Percentiles rank a stretch among this genome's conserved stretches.
Evolutionary conservation across 495 filamentous ascomycete genomes (phyloP).

Genomic region (Geoglossum glabrum): DNA sequence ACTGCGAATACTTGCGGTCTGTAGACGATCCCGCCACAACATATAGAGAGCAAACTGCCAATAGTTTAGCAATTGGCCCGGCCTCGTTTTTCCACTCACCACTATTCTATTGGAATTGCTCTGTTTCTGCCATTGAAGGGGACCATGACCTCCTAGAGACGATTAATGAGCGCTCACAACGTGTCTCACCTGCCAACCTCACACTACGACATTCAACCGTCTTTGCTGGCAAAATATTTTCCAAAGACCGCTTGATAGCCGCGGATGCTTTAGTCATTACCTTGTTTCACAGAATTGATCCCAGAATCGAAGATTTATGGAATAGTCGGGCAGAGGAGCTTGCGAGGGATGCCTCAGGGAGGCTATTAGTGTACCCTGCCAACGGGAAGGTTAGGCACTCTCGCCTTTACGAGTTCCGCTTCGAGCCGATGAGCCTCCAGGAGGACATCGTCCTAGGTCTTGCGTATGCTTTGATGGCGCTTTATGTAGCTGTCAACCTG

Average conservation of each 20-base stretch:
- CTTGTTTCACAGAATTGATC: slow-evolving; percentile 39
- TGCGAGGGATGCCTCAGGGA: slow-evolving; percentile 19
- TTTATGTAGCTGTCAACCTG: slow-evolving; percentile 37
- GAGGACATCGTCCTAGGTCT: slow-evolving; percentile 36
- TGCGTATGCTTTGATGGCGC: slow-evolving; percentile 36
- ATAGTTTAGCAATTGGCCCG: slow-evolving; percentile 4
- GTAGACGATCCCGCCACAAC: slow-evolving; percentile 8
- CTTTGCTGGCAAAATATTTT: slow-evolving; percentile 52
- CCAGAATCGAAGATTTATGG: slow-evolving; percentile 37
- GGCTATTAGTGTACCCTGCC: slow-evolving; percentile 40
- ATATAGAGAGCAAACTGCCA: slow-evolving; percentile 16
- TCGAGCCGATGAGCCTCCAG: slow-evolving; percentile 38
- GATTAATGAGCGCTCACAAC: slow-evolving; percentile 34
- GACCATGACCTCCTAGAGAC: slow-evolving; percentile 41
- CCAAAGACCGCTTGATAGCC: slow-evolving; percentile 35
- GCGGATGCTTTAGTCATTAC: slow-evolving; percentile 59
- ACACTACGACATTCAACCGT: slow-evolving; percentile 52
- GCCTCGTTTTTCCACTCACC: slow-evolving; percentile 44
- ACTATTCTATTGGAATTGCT: slow-evolving; percentile 54
- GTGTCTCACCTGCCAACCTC: slow-evolving; percentile 39
- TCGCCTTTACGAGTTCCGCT: slow-evolving; percentile 51
- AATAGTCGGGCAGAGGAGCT: slow-evolving; percentile 29
- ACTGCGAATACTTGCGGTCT: background rate
- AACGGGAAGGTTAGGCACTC: slow-evolving; percentile 29
- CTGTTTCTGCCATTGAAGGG: slow-evolving; percentile 26